A percentile compares a stretch with the other conserved stretches of the same genome.
These are phyloP conservation scores for Zopfochytrium polystomum DNA, from an alignment of 371 early-diverging fungal species.

Conservation along the genomic window DNA sequence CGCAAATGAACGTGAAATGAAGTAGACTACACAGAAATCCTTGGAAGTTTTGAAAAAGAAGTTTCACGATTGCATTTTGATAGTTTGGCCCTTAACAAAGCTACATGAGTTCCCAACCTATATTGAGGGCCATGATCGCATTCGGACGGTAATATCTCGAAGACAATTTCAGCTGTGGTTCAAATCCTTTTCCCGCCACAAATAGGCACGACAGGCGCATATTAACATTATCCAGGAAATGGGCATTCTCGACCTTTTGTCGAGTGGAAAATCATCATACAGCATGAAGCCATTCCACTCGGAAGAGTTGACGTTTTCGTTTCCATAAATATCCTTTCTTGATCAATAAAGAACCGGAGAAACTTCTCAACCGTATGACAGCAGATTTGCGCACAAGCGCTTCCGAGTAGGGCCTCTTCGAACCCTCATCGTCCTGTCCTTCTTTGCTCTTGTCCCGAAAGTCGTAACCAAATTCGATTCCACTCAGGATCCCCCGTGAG, in stretches of 20 bases:
- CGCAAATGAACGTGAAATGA: neutral
- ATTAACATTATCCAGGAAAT: slow-evolving; percentile 19
- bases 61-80: slow-evolving; percentile 23
- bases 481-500: no score
- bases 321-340: no score
- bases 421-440: no score
- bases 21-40: slow-evolving; percentile 5
- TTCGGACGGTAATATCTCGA: neutral
- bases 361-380: no score
- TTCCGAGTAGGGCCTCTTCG: no score
- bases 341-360: no score
- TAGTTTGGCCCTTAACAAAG: slow-evolving; percentile 23
- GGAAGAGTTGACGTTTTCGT: slow-evolving; percentile 17
- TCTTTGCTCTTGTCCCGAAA: no score
- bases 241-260: slow-evolving; percentile 21
- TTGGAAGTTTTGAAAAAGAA: slow-evolving; percentile 6
- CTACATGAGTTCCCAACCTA: slow-evolving; percentile 26
- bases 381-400: no score
- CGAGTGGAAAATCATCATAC: slow-evolving; percentile 11
- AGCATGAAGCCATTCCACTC: slow-evolving; percentile 21
- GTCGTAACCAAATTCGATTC: no score
- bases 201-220: slow-evolving; percentile 15
- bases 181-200: neutral
- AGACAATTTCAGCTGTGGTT: neutral
- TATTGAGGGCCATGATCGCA: slow-evolving; percentile 21